phyloP scores from a whole-genome alignment of 768 basidiomycete species.

The Coprinopsis strossmayeri region DNA sequence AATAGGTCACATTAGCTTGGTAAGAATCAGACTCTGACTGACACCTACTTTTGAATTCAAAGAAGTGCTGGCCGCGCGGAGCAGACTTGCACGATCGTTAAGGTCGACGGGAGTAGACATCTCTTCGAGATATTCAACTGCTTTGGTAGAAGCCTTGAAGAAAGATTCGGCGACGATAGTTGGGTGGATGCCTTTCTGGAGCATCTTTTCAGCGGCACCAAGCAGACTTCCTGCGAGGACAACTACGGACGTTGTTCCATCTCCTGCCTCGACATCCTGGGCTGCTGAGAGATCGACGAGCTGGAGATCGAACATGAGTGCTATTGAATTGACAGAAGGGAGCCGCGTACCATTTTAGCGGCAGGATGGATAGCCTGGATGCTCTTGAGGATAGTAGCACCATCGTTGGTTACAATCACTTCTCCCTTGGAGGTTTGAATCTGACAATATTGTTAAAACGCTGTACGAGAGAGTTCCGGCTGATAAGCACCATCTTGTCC shows the following conservation, averaged over 20 bases:
- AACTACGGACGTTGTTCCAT: constrained; percentile 97
- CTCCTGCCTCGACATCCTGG: constrained; percentile 97
- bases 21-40: neutral
- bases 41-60: constrained; percentile 84
- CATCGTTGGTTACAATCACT: constrained; percentile 97
- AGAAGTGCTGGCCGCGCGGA: constrained; percentile 92
- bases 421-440: constrained; percentile 96
- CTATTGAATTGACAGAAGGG: neutral
- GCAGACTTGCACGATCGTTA: constrained; percentile 74
- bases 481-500: constrained; percentile 89
- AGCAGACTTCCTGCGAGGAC: constrained; percentile 92
- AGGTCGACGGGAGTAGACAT: constrained; percentile 91
- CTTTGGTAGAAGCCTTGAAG: constrained; percentile 84
- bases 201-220: constrained; percentile 93
- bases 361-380: constrained; percentile 97
- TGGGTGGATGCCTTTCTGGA: constrained; percentile 95
- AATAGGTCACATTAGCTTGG: constrained; percentile 1
- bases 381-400: constrained; percentile 93
- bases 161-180: constrained; percentile 97
- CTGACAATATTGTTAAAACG: constrained; percentile 32
- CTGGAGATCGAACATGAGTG: constrained; percentile 33
- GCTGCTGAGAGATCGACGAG: constrained; percentile 96
- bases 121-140: constrained; percentile 90
- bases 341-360: constrained; percentile 81
- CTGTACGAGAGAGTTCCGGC: constrained; percentile 7